phyloP scores from a whole-genome alignment of 768 basidiomycete genomes.

The Hericium alpestre region DNA sequence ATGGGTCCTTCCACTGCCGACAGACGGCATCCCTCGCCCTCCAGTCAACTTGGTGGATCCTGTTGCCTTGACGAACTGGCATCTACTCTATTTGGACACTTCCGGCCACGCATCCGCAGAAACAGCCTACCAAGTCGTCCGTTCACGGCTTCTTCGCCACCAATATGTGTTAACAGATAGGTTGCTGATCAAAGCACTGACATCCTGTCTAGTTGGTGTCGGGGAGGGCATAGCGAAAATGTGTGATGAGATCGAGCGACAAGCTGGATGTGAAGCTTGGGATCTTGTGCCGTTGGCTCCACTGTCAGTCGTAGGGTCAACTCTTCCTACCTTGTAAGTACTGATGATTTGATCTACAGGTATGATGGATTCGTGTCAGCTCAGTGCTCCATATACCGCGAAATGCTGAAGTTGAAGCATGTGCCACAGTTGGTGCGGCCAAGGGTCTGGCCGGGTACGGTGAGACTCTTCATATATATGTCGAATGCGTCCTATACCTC shows the following conservation, averaged over 20 bases:
- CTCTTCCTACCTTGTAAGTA: background rate
- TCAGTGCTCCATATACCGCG: background rate
- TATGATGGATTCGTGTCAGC: background rate
- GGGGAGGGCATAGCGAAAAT: too few relatives aligned
- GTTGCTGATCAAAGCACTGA: background rate
- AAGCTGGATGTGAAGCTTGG: too few relatives aligned
- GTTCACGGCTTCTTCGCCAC: background rate
- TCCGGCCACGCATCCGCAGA: too few relatives aligned
- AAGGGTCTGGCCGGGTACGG: too few relatives aligned
- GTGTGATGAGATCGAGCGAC: too few relatives aligned
- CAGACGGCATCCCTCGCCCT: background rate
- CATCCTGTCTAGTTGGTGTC: too few relatives aligned
- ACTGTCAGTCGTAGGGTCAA: background rate
- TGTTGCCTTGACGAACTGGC: background rate
- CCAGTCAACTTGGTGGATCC: background rate
- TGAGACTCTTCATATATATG: too few relatives aligned
- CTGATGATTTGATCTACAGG: background rate
- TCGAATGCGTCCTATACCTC: too few relatives aligned
- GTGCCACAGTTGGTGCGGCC: background rate
- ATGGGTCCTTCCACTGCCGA: conserved; percentile 22
- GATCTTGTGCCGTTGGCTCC: background rate
- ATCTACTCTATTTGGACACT: too few relatives aligned
- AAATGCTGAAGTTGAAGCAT: background rate
- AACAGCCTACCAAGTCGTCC: background rate
- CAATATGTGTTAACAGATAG: background rate